Base-by-base conservation (phyloP, 495 filamentous ascomycete genomes). In the Podospora conica region DNA sequence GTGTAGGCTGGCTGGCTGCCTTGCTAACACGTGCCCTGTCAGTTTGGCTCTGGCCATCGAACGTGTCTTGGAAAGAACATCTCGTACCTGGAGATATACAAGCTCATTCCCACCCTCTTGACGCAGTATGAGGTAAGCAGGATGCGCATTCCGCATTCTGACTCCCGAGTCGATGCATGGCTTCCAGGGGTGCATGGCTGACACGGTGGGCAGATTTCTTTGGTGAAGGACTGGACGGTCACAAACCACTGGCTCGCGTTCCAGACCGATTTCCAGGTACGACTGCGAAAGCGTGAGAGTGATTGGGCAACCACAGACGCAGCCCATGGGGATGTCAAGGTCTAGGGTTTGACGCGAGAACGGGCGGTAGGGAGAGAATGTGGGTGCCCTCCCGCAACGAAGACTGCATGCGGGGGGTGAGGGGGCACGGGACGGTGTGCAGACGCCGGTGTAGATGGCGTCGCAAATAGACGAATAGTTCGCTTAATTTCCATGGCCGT, bases 41-140 rank as follows among this genome's bases (percentile, higher is more conserved):
- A 66, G 69, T 74, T 75, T 65, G 78, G 78, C 3, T 69, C 67
- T 63, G 80, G 79, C 2, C 73, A 73, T 12, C 76, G 73, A 33
- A 69, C 62, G 4, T 81, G 79, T 59, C 62, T 77, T 53, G 80
- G 79, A 10, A 76, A 78, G 63, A 64, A 59, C 22, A 74, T 81
- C 20, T 75, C 77, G 6, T 73, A 69, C 15, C 58, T 78, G 53
- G 76, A 85, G 71, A 69, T 83, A 63, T 82, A 83, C 60, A 87
- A 87, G 72, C 27, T 70, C 20, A 62, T 70, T 33, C 68, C 68
- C 8, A 65, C 65, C 6, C 54, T 67, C 22, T 67, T 67, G 54
- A 60, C 33, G 61, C 22, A 54, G 25, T 70, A 65, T 55, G 23
- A 65, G 64, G 59, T 64, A 48, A 6, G 63, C 21, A 29, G 6